Evolutionary conservation across 2,329 filamentous ascomycete species (phyloP).

Genomic region (Aspergillus sclerotialis): DNA sequence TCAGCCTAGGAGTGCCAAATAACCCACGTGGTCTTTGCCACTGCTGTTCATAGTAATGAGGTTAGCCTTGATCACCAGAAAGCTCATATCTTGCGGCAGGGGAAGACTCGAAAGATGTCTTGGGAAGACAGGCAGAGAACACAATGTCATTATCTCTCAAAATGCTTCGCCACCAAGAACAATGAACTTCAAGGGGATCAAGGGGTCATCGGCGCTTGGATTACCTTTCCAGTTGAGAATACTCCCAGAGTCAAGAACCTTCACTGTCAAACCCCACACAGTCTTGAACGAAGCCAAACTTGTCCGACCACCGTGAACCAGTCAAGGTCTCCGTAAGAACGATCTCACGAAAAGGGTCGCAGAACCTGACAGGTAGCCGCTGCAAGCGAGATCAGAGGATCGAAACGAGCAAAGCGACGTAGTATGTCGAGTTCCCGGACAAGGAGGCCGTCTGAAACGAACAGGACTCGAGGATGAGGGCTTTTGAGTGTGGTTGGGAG

Average conservation of each 20-base stretch:
- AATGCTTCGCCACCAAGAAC: constrained; percentile 10
- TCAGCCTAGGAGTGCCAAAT: constrained; percentile 4
- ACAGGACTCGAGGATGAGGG: constrained; percentile 10
- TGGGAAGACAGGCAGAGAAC: constrained; percentile 3
- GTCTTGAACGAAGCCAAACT: constrained; percentile 22
- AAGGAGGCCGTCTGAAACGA: constrained; percentile 18
- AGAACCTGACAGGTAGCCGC: constrained; percentile 21
- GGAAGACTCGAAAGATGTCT: neutral
- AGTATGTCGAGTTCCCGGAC: constrained; percentile 20
- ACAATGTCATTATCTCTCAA: constrained; percentile 11
- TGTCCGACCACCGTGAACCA: constrained; percentile 33
- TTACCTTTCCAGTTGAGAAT: neutral
- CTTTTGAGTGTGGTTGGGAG: constrained; percentile 9
- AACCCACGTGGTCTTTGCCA: constrained; percentile 22
- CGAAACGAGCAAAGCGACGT: constrained; percentile 17
- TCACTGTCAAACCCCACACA: constrained; percentile 20
- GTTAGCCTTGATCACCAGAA: constrained; percentile 23
- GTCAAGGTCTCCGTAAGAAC: constrained; percentile 33
- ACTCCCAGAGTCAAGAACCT: constrained; percentile 5
- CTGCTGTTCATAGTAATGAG: constrained; percentile 21
- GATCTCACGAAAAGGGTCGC: constrained; percentile 27
- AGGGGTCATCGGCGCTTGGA: neutral
- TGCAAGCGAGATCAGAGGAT: constrained; percentile 14
- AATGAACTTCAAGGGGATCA: neutral
- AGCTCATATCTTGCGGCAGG: constrained; percentile 2